Percentiles rank a stretch among this genome's conserved stretches.
Evolutionary conservation across 345 rosid species (phyloP).

Genomic region (Salix exigua): DNA sequence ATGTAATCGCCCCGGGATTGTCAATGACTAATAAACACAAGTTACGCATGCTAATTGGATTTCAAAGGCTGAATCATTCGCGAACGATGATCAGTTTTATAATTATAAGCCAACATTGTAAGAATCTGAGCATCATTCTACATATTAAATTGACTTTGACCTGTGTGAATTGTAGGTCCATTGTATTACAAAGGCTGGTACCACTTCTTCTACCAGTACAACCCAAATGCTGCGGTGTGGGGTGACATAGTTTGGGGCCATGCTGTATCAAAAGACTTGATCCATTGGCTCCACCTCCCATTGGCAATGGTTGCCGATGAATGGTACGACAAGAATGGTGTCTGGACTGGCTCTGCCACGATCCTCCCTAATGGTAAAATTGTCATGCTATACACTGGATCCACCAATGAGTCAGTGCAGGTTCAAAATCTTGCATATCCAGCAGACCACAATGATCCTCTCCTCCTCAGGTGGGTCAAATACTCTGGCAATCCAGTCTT

Average conservation of each 20-base stretch:
- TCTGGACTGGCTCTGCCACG: constrained; percentile 94
- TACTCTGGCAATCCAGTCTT: constrained; percentile 69
- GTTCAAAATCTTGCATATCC: constrained; percentile 94
- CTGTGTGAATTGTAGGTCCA: constrained; percentile 51
- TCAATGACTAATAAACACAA: background rate
- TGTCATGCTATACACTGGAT: constrained; percentile 84
- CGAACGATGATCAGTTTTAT: too few species aligned
- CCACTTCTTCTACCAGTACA: constrained; percentile 92
- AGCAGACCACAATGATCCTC: constrained; percentile 64
- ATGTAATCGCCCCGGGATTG: background rate
- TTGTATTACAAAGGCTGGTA: constrained; percentile 89
- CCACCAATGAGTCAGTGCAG: constrained; percentile 61
- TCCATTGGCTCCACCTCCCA: constrained; percentile 88
- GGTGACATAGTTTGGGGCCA: constrained; percentile 97
- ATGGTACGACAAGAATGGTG: constrained; percentile 78
- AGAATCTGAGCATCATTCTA: background rate
- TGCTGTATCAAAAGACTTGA: constrained; percentile 73
- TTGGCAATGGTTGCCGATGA: constrained; percentile 80
- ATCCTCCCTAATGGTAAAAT: constrained; percentile 72
- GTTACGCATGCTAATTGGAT: too few species aligned
- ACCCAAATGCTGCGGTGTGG: constrained; percentile 82
- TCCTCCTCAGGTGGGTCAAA: constrained; percentile 68
- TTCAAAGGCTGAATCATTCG: too few species aligned
- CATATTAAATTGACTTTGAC: background rate
- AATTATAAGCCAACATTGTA: background rate